A percentile compares a stretch with the other conserved stretches of the same genome.
Evolutionary conservation across 148 eudicot species (phyloP).

Genomic region (Camellia sinensis): DNA sequence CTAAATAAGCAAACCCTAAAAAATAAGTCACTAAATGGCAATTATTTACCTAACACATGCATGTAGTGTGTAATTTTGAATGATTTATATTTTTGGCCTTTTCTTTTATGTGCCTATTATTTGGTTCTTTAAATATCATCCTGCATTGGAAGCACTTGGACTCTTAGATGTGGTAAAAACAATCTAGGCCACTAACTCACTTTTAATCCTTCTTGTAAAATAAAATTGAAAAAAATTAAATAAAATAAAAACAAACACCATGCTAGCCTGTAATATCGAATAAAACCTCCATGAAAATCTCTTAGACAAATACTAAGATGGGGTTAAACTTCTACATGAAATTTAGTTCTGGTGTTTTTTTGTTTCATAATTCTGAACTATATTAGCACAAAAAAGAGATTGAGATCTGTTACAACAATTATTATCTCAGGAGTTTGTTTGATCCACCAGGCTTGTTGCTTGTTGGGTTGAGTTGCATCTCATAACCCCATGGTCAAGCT

Average conservation of each 20-base stretch:
- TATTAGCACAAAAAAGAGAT: not conserved
- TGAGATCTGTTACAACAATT: not conserved
- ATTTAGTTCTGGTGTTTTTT: not conserved
- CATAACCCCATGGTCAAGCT: not conserved
- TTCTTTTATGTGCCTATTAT: not conserved
- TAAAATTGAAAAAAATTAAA: not conserved
- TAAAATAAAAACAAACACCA: not conserved
- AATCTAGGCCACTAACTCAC: not conserved
- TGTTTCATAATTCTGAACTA: not conserved
- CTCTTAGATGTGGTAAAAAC: not conserved
- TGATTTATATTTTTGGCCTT: not conserved
- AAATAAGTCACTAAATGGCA: not conserved
- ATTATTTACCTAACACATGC: conserved; percentile 2
- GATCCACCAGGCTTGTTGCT: not conserved
- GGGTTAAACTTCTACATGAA: not conserved
- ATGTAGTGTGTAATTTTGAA: not conserved
- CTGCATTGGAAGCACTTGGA: not conserved
- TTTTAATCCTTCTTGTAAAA: not conserved
- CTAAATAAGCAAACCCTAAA: no score
- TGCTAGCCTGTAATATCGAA: not conserved
- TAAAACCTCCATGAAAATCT: not conserved
- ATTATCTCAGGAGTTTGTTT: not conserved
- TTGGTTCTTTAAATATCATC: not conserved
- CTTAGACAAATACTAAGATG: not conserved
- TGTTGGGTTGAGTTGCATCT: not conserved